Conservation (phyloP, 2,329 filamentous ascomycete genomes). For the Botrytis cinerea region DNA sequence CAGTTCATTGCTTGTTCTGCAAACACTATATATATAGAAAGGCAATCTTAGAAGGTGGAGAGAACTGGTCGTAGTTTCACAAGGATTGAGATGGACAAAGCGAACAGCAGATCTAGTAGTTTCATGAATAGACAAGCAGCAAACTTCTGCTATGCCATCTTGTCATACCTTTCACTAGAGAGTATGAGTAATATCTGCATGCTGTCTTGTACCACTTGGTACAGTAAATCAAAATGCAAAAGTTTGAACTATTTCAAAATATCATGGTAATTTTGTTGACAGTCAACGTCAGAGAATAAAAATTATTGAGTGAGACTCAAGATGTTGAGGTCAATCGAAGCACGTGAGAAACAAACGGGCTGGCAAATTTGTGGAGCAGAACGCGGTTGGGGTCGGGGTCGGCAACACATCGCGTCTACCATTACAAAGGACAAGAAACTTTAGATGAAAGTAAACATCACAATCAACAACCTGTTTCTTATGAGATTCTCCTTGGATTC, state of each 20-base stretch:
- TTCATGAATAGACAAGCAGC: constrained; percentile 6
- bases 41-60: not conserved
- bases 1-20: constrained; percentile 1
- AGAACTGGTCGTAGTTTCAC: not conserved
- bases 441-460: constrained; percentile 11
- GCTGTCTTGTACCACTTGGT: not conserved
- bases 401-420: constrained; percentile 18
- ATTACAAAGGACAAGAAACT: constrained; percentile 8
- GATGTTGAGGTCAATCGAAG: not conserved
- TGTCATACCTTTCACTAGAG: not conserved
- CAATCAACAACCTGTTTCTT: not conserved
- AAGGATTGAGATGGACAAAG: not conserved
- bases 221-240: not conserved
- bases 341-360: not conserved
- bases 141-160: not conserved
- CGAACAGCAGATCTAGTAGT: not conserved
- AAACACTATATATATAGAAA: constrained; percentile 10
- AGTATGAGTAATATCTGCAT: constrained; percentile 9
- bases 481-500: not conserved
- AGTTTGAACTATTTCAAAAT: not conserved
- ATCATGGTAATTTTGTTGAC: not conserved
- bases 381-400: constrained; percentile 9
- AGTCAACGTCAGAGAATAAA: not conserved
- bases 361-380: constrained; percentile 6
- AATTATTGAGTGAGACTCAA: not conserved